Conservation (phyloP, 345 rosid genomes). For the Dovyalis caffra region DNA sequence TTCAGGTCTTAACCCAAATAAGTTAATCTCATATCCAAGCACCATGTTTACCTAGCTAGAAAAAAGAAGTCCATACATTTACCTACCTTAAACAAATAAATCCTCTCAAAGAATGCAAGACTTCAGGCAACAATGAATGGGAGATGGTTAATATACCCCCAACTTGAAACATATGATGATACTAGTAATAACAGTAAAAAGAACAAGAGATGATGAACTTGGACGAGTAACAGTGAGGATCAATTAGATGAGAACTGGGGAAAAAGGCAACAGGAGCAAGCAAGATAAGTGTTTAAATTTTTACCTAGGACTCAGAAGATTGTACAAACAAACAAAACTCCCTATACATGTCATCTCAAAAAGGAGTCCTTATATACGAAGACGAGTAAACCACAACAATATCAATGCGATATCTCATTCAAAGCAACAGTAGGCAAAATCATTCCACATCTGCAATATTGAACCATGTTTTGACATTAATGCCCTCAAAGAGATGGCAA, state of each 20-base stretch:
- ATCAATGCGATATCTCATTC: too few relatives aligned
- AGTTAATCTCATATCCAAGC: neutral
- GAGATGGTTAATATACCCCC: neutral
- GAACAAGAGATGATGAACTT: neutral
- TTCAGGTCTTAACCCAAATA: neutral
- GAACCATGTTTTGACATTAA: too few relatives aligned
- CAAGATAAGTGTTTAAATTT: neutral
- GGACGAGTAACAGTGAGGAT: neutral
- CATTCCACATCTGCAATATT: too few relatives aligned
- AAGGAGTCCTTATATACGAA: too few relatives aligned
- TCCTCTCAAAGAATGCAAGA: neutral
- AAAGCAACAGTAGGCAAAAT: too few relatives aligned
- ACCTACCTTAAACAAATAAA: neutral
- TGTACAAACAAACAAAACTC: too few relatives aligned
- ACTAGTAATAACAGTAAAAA: neutral
- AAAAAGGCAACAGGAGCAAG: neutral
- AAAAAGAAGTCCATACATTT: neutral
- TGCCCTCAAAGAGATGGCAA: too few relatives aligned
- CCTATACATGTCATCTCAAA: too few relatives aligned
- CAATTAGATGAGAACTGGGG: neutral
- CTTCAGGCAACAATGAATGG: neutral
- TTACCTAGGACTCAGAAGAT: too few relatives aligned
- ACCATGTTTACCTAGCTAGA: neutral
- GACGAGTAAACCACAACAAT: too few relatives aligned
- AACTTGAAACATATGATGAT: neutral